Base-by-base conservation (phyloP, 169 alveolate species). In the Blepharisma undulans region DNA sequence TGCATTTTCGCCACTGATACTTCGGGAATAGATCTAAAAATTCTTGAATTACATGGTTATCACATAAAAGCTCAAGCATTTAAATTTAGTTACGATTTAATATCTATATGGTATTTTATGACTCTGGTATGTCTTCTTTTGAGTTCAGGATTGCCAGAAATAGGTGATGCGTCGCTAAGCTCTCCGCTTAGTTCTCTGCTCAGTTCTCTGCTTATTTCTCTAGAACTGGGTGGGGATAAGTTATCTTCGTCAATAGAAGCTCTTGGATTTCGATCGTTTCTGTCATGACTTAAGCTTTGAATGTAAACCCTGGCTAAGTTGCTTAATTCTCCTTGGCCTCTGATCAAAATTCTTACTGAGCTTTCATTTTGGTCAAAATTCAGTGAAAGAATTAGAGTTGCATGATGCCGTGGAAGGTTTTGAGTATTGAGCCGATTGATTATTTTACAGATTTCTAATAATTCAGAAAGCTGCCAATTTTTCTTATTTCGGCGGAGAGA, bases 1-100 rank as follows among this genome's bases (percentile, higher is more conserved):
- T 60, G 76, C 89, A 82, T 8, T 82, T 82, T 34, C 89, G 72
- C 89, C 89, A 82, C 36, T 82, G 74, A 74, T 82, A 74, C 48
- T 36, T 82, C 12, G 89, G 89, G n/a, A 82, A 82, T 19, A 18
- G 22, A 4, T 82, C 77, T 22, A 82, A 60, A 60, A 82, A 82
- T 6, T 22, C 25, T 14, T 82, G 77, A 30, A 82, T 82, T 36
- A 34, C 89, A 4, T 22, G 74, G 89, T 82, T 82, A 32, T 82
- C 60, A 4, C 71, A 82, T 21, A 82, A 30, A 0, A 21, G 78
- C 60, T 82, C 89, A 33, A 82, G 89, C 89, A 82, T 82, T 48
- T 48, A 48, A 48, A 36, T 10, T 48, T 48, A 48, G 14, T 48
- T 48, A 48, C 7, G 66, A 48, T 18, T 48, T 48, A 48, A 48